Evolutionary conservation across 768 basidiomycete species (phyloP).

Genomic region (Phanerodontia chrysosporium): DNA sequence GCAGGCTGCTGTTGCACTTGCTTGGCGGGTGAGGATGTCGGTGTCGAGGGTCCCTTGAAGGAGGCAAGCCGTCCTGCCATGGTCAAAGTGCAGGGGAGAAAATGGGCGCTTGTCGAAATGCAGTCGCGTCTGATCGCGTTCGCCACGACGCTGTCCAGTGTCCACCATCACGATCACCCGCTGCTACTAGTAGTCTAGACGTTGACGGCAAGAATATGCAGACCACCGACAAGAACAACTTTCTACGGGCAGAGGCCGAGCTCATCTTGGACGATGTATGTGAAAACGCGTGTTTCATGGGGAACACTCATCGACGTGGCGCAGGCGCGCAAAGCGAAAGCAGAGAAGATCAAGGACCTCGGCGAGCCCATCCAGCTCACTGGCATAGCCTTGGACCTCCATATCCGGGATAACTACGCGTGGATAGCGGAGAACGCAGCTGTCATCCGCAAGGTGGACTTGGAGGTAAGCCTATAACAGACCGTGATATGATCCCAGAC

Average conservation of each 20-base stretch:
- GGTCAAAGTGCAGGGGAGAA: background rate
- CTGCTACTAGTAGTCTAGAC: background rate
- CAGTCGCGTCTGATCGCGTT: slow-evolving; percentile 1
- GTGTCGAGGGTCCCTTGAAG: slow-evolving; percentile 77
- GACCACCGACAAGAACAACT: slow-evolving; percentile 35
- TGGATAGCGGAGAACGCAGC: slow-evolving; percentile 91
- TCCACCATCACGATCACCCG: background rate
- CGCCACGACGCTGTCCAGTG: background rate
- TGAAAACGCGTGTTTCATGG: slow-evolving; percentile 14
- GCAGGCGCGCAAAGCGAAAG: slow-evolving; percentile 70
- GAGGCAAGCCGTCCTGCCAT: slow-evolving; percentile 67
- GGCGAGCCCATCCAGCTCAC: slow-evolving; percentile 77
- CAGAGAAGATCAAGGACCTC: slow-evolving; percentile 61
- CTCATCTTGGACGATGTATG: slow-evolving; percentile 57
- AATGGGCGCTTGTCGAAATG: background rate
- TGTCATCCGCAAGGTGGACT: slow-evolving; percentile 64
- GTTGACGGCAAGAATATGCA: slow-evolving; percentile 13
- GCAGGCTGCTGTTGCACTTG: slow-evolving; percentile 38
- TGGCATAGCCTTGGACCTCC: slow-evolving; percentile 71
- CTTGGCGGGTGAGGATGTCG: slow-evolving; percentile 56
- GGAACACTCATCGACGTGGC: slow-evolving; percentile 12
- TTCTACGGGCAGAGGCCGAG: slow-evolving; percentile 71
- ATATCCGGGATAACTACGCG: slow-evolving; percentile 58
- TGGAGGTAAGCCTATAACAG: slow-evolving; percentile 51
- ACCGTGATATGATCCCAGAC: background rate